Evolutionary conservation across 805 yeast species (phyloP).

Genomic region (Metschnikowia drakensbergensis): DNA sequence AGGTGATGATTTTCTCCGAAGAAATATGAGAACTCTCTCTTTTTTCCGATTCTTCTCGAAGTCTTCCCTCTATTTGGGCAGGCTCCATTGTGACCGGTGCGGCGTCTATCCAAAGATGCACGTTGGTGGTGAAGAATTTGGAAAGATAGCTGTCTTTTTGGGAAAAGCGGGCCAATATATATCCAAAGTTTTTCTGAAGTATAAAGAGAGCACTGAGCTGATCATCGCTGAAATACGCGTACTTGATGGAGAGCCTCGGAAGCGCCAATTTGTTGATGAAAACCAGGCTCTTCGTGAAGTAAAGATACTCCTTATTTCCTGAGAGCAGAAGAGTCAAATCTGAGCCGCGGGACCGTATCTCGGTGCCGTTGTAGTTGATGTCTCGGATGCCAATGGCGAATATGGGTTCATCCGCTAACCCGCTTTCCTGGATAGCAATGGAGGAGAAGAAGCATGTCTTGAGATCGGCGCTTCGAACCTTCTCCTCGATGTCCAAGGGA

Average conservation of each 20-base stretch:
- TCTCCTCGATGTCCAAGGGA: constrained; percentile 11
- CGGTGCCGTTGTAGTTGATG: constrained; percentile 16
- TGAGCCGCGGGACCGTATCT: constrained; percentile 5
- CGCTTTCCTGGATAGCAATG: constrained; percentile 10
- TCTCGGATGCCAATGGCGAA: constrained; percentile 5
- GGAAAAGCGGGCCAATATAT: constrained; percentile 7
- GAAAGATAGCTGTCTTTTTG: constrained; percentile 2
- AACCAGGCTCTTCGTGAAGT: constrained; percentile 9
- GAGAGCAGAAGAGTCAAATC: constrained; percentile 9
- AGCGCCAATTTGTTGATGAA: constrained; percentile 16
- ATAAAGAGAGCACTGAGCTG: constrained; percentile 8
- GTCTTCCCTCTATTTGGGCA: neutral
- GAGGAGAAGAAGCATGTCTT: constrained; percentile 14
- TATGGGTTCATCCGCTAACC: constrained; percentile 14
- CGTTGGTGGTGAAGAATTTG: neutral
- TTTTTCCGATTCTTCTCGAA: constrained; percentile 5
- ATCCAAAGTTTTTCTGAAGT: constrained; percentile 16
- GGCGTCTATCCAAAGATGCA: neutral
- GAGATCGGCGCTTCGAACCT: constrained; percentile 11
- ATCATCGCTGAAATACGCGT: constrained; percentile 10
- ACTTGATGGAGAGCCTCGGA: constrained; percentile 8
- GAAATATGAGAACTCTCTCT: constrained; percentile 7
- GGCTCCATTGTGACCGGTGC: constrained; percentile 1
- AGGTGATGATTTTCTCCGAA: neutral
- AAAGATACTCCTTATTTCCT: constrained; percentile 8